Conservation (phyloP, 257 asterid genomes). For the Anisodus acutangulus region DNA sequence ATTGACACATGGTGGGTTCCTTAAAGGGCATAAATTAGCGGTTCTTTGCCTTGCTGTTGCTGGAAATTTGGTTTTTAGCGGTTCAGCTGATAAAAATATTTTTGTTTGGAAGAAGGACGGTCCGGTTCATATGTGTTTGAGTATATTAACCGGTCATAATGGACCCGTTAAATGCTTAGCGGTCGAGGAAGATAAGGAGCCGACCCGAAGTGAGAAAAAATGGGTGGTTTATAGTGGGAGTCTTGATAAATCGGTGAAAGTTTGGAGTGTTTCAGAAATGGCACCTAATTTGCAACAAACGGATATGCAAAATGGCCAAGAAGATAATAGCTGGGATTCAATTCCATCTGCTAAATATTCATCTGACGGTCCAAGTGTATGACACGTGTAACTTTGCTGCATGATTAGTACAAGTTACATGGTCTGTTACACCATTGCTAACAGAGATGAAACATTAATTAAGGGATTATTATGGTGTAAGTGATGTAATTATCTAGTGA, state of each 20-base stretch:
- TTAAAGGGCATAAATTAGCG: conserved; percentile 81
- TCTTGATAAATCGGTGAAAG: conserved; percentile 78
- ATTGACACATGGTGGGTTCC: conserved; percentile 64
- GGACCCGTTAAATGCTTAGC: conserved; percentile 89
- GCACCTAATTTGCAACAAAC: conserved; percentile 52
- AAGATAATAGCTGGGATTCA: conserved; percentile 54
- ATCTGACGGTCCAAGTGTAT: conserved; percentile 24
- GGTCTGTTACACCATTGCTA: background rate
- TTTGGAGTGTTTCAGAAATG: conserved; percentile 80
- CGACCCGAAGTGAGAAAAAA: conserved; percentile 44
- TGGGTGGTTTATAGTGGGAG: conserved; percentile 88
- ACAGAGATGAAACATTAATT: background rate
- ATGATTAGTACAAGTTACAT: background rate
- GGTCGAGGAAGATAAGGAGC: conserved; percentile 56
- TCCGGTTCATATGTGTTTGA: conserved; percentile 59
- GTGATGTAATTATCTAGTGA: conserved; percentile 25
- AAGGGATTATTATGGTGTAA: background rate
- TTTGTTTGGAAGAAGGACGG: conserved; percentile 77
- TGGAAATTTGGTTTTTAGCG: conserved; percentile 65
- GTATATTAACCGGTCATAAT: conserved; percentile 73
- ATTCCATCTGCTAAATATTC: conserved; percentile 63
- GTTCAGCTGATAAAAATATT: conserved; percentile 79
- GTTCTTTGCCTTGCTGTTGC: conserved; percentile 69
- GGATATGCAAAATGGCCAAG: conserved; percentile 33
- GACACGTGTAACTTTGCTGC: conserved; percentile 18